These are phyloP conservation scores for Piloderma croceum DNA, from an alignment of 768 basidiomycete genomes.

Conservation along the genomic window DNA sequence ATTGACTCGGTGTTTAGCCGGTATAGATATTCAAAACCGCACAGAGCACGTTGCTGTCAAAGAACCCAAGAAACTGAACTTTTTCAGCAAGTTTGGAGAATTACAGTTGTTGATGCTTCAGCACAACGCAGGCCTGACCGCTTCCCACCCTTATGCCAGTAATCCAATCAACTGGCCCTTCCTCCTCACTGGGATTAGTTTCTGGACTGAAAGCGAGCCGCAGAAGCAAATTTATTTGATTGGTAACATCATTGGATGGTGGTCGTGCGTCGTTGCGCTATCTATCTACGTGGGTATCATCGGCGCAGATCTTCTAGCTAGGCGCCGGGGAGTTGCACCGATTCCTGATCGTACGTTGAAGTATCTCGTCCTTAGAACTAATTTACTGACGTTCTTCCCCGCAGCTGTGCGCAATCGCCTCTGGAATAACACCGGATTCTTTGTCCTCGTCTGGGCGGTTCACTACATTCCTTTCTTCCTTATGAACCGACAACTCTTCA, in stretches of 20 bases:
- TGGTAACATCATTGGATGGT: constrained; percentile 93
- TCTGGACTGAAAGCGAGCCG: constrained; percentile 87
- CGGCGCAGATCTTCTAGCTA: constrained; percentile 83
- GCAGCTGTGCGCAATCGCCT: constrained; percentile 88
- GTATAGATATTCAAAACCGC: constrained; percentile 52
- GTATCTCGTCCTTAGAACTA: constrained; percentile 26
- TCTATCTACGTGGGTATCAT: constrained; percentile 88
- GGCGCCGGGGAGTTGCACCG: constrained; percentile 78
- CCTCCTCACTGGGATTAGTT: constrained; percentile 91
- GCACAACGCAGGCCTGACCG: constrained; percentile 97
- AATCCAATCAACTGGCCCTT: constrained; percentile 99
- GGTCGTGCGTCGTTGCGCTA: constrained; percentile 82
- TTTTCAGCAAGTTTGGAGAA: constrained; percentile 93
- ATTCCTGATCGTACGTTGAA: constrained; percentile 84
- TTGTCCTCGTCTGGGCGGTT: constrained; percentile 88
- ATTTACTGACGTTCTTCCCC: constrained; percentile 7
- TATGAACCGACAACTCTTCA: constrained; percentile 93
- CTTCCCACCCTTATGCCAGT: constrained; percentile 96
- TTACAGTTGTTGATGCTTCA: constrained; percentile 94
- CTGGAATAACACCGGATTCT: constrained; percentile 95
- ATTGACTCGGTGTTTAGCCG: constrained; percentile 38
- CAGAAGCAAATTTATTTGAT: constrained; percentile 95
- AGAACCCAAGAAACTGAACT: constrained; percentile 76
- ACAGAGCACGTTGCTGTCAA: constrained; percentile 48
- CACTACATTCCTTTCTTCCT: constrained; percentile 98